Conservation (phyloP, 257 asterid genomes). For the Phtheirospermum japonicum region DNA sequence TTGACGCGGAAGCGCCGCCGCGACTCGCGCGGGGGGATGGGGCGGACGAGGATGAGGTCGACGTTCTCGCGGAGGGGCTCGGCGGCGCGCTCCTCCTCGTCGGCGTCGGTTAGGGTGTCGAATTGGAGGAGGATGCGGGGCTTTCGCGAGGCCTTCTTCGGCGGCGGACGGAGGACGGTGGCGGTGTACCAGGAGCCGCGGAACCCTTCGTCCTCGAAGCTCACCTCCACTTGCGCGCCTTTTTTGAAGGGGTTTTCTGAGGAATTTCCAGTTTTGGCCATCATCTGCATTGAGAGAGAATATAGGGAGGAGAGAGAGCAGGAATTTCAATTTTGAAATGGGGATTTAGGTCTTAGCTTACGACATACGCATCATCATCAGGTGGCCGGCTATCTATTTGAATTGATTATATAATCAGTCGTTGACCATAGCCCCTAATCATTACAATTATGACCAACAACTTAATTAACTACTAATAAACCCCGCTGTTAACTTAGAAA, state of each 20-base stretch:
- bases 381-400: neutral
- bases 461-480: too few species aligned
- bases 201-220: conserved; percentile 49
- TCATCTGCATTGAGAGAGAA: conserved; percentile 20
- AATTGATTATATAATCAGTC: too few species aligned
- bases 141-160: conserved; percentile 21
- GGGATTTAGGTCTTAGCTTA: conserved; percentile 1
- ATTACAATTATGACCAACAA: too few species aligned
- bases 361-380: conserved; percentile 13
- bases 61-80: conserved; percentile 42
- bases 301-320: conserved; percentile 4
- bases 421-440: too few species aligned
- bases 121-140: conserved; percentile 34
- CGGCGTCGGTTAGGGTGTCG: conserved; percentile 36
- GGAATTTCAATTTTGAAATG: conserved; percentile 12
- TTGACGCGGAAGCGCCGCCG: conserved; percentile 38
- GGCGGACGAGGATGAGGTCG: conserved; percentile 44
- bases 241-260: conserved; percentile 31
- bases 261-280: neutral
- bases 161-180: conserved; percentile 37
- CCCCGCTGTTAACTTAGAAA: too few species aligned
- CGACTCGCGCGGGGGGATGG: conserved; percentile 48
- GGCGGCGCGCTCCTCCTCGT: neutral
- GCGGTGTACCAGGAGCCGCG: conserved; percentile 64
- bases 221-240: conserved; percentile 49